Conservation (phyloP, 306 rosid genomes). For the Rosa multiflora region DNA sequence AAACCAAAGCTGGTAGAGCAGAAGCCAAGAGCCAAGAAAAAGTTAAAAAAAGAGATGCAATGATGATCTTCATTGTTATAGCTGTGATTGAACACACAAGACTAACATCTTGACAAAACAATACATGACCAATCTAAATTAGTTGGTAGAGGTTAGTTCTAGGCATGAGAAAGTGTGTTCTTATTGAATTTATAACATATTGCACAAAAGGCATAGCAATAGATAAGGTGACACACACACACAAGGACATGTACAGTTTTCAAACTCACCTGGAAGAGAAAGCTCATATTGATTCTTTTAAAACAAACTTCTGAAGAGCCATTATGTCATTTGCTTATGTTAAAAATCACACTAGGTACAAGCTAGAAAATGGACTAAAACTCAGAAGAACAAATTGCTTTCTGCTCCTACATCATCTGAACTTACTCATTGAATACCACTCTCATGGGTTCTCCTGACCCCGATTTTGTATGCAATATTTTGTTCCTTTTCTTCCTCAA, state of each 20-base stretch:
- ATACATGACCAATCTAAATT: neutral
- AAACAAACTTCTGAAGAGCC: neutral
- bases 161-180: neutral
- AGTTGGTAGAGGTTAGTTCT: neutral
- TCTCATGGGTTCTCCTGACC: constrained; percentile 66
- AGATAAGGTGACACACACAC: neutral
- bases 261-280: neutral
- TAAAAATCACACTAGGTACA: neutral
- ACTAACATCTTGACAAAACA: neutral
- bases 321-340: neutral
- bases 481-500: constrained; percentile 76
- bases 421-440: constrained; percentile 79
- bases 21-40: neutral
- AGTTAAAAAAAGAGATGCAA: neutral
- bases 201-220: no score
- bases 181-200: neutral
- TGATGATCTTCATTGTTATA: neutral
- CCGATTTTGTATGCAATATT: constrained; percentile 82
- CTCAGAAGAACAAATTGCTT: neutral
- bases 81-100: neutral
- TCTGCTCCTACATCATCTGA: constrained; percentile 5
- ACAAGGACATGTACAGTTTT: neutral
- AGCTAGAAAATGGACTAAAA: neutral
- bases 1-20: constrained; percentile 63
- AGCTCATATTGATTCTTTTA: neutral